Evolutionary conservation across 108 stramenopile species (phyloP).

Genomic region (Stephanodiscus triporus): DNA sequence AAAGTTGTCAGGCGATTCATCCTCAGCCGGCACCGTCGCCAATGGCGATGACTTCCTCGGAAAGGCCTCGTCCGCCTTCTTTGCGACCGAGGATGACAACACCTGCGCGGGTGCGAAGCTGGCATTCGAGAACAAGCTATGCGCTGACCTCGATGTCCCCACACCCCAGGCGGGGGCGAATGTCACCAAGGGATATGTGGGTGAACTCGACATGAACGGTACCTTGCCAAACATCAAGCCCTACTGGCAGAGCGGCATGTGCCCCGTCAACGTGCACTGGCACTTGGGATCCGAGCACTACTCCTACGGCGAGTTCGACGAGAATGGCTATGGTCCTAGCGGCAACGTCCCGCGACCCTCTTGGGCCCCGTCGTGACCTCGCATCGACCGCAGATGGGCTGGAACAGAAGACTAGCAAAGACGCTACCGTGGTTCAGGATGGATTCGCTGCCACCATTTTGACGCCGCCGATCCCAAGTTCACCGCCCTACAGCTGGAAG

Average conservation of each 20-base stretch:
- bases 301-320: constrained; percentile 64
- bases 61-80: too few species aligned
- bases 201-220: constrained; percentile 25
- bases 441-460: constrained; percentile 43
- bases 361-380: constrained; percentile 19
- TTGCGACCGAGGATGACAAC: constrained; percentile 8
- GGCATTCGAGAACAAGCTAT: constrained; percentile 21
- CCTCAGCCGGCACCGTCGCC: neutral
- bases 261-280: constrained; percentile 80
- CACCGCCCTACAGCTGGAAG: constrained; percentile 43
- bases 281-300: constrained; percentile 77
- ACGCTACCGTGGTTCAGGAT: constrained; percentile 10
- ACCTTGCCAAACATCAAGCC: constrained; percentile 40
- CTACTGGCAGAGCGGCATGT: constrained; percentile 43
- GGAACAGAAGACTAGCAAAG: neutral
- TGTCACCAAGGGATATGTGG: constrained; percentile 54
- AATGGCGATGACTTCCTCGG: neutral
- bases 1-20: neutral
- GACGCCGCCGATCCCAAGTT: constrained; percentile 31
- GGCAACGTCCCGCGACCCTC: constrained; percentile 19
- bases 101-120: constrained; percentile 21
- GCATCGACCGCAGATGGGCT: neutral
- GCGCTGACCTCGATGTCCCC: constrained; percentile 27
- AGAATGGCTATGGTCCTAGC: constrained; percentile 50
- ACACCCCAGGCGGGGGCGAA: constrained; percentile 52